These are phyloP conservation scores for Ramaria sp. DNA, from an alignment of 768 basidiomycete species.

Conservation along the genomic window DNA sequence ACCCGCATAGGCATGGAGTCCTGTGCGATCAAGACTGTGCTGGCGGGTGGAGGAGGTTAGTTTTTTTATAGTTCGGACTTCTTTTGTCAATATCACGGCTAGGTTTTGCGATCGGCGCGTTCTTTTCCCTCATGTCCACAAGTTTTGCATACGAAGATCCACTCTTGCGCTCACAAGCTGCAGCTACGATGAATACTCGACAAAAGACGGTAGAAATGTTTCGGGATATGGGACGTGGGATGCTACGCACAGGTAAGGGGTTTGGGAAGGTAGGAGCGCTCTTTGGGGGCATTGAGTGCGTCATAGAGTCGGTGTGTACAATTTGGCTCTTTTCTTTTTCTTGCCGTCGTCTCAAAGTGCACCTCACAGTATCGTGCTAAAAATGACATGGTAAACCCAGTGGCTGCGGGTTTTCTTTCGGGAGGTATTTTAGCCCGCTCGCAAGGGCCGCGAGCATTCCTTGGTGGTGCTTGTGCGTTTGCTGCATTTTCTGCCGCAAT, in stretches of 20 bases:
- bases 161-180: constrained; percentile 46
- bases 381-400: constrained; percentile 90
- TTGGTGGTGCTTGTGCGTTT: constrained; percentile 87
- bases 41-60: constrained; percentile 79
- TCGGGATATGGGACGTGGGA: constrained; percentile 88
- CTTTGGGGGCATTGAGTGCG: constrained; percentile 92
- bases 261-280: constrained; percentile 92
- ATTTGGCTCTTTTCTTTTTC: background rate
- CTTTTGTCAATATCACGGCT: constrained; percentile 5
- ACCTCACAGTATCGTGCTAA: constrained; percentile 76
- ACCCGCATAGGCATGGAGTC: constrained; percentile 71
- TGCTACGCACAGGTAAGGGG: constrained; percentile 84
- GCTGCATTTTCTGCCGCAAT: constrained; percentile 90
- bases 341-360: background rate
- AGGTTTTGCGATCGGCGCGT: constrained; percentile 90
- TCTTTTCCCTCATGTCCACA: constrained; percentile 93
- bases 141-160: constrained; percentile 96
- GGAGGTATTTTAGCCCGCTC: constrained; percentile 84
- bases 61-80: constrained; percentile 9
- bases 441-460: constrained; percentile 74
- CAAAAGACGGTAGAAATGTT: constrained; percentile 82
- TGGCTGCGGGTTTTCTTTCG: constrained; percentile 77
- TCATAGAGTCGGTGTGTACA: constrained; percentile 78
- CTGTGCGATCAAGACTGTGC: constrained; percentile 69
- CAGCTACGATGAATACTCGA: constrained; percentile 31